Percentiles rank a stretch among this genome's conserved stretches.
These are phyloP conservation scores for Amesomyces nigricolor DNA, from an alignment of 2,329 filamentous ascomycete species.

Conservation along the genomic window DNA sequence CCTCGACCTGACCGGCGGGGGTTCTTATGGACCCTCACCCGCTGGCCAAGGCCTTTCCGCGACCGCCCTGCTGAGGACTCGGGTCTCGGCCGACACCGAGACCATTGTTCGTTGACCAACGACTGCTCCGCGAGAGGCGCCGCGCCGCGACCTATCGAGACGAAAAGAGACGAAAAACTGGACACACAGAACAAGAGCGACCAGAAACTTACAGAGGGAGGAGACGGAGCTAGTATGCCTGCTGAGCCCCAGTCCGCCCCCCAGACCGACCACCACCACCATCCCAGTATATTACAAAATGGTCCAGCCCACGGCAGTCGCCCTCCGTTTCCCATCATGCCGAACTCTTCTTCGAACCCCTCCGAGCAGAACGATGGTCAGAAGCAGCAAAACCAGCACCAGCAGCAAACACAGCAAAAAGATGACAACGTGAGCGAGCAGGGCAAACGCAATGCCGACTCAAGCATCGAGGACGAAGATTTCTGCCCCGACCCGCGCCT, in stretches of 20 bases:
- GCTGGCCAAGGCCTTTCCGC: constrained; percentile 43
- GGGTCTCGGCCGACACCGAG: constrained; percentile 42
- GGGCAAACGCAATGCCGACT: constrained; percentile 21
- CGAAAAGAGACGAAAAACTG: not conserved
- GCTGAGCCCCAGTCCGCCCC: constrained; percentile 35
- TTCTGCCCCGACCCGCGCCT: constrained; percentile 17
- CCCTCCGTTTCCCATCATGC: constrained; percentile 39
- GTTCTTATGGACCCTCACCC: constrained; percentile 37
- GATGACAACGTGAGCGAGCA: not conserved
- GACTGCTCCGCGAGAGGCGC: constrained; percentile 30
- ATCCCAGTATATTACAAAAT: constrained; percentile 35
- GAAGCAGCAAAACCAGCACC: constrained; percentile 7
- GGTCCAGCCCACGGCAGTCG: constrained; percentile 31
- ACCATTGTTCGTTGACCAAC: constrained; percentile 41
- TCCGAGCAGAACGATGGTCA: constrained; percentile 7
- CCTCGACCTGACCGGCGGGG: constrained; percentile 19
- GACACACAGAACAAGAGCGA: not conserved
- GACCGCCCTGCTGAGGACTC: constrained; percentile 58
- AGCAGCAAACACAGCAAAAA: constrained; percentile 3
- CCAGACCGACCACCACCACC: constrained; percentile 23
- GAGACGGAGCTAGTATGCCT: constrained; percentile 29
- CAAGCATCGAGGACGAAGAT: constrained; percentile 15
- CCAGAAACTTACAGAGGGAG: not conserved
- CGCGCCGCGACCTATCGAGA: not conserved
- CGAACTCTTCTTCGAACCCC: constrained; percentile 25